Base-by-base conservation (phyloP, 352 stramenopile genomes). In the Albugo candida region DNA sequence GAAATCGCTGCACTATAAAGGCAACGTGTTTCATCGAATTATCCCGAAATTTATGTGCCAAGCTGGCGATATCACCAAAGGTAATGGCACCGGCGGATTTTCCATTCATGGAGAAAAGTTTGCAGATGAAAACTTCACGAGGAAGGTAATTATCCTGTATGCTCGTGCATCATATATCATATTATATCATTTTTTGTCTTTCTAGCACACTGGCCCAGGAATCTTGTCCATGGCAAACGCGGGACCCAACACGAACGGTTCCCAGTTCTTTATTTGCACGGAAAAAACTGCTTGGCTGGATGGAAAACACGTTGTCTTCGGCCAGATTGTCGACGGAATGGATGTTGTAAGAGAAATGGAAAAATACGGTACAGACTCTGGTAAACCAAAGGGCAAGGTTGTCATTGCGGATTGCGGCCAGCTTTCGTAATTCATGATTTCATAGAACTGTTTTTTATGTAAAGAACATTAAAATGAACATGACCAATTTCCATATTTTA, bases 311-410 rank as follows among this genome's bases (percentile, higher is more conserved):
- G 81, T 94, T 17, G 83, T 95, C 27, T 95, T 99, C 62, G 96
- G 95, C 55, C 93, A 94, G 47, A 89, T 98, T 21, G 59, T 94
- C 34, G 77, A 97, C 45, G 95, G 94, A 54, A 88, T 98, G 71
- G 92, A 98, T 58, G 70, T 98, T 48, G 88, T 99, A n/a, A 92
- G 97, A 61, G 78, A 65, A 48, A 98, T 99, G 50, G 96, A 99
- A 69, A 43, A 39, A 5, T 73, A 98, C 40, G 95, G 95, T 60
- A 95, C 76, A 50, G 74, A 93, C 63, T 93, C 66, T 58, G 95
- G 95, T 53, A 61, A 70, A 51, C 96, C 93, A 47, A 83, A 69
- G 49, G 65, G 83, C 59, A 59, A 70, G 36, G 89, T 99, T 45
- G 70, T 95, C 36, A 65, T 99, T 53, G 92, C 83, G 54, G 84